Conservation (phyloP, 805 yeast species). For the Monosporozyma siamensis region DNA sequence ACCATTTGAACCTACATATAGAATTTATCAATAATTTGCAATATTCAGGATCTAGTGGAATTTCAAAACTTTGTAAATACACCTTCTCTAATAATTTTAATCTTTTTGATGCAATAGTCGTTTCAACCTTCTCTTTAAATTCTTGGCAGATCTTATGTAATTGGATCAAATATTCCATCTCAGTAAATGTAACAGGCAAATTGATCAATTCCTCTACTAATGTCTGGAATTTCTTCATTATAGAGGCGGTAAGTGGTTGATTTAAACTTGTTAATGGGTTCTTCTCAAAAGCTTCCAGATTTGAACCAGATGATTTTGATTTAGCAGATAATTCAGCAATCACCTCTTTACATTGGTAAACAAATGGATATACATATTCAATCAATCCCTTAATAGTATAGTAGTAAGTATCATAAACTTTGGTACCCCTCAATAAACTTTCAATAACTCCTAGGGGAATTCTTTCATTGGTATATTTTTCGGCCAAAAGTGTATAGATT, state of each 20-base stretch:
- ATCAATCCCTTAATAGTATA: neutral
- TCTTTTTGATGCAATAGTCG: constrained; percentile 21
- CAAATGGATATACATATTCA: neutral
- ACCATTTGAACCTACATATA: constrained; percentile 19
- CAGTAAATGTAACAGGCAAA: constrained; percentile 2
- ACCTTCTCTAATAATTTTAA: neutral
- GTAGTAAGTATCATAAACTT: neutral
- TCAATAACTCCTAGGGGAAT: constrained; percentile 1
- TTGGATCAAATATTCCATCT: constrained; percentile 1
- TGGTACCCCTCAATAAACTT: neutral
- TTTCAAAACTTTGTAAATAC: constrained; percentile 7
- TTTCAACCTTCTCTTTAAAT: constrained; percentile 32
- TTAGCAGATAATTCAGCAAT: neutral
- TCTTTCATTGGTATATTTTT: neutral
- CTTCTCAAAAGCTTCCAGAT: constrained; percentile 1
- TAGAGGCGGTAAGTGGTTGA: neutral
- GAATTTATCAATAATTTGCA: constrained; percentile 5
- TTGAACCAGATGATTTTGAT: neutral
- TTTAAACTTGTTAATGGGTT: neutral
- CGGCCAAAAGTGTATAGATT: neutral
- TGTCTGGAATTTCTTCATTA: neutral
- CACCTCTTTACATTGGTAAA: neutral
- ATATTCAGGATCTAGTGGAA: constrained; percentile 12
- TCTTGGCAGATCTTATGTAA: neutral
- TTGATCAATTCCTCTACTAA: neutral